phyloP scores from a whole-genome alignment of 495 filamentous ascomycete genomes.

The Penicillium steckii region DNA sequence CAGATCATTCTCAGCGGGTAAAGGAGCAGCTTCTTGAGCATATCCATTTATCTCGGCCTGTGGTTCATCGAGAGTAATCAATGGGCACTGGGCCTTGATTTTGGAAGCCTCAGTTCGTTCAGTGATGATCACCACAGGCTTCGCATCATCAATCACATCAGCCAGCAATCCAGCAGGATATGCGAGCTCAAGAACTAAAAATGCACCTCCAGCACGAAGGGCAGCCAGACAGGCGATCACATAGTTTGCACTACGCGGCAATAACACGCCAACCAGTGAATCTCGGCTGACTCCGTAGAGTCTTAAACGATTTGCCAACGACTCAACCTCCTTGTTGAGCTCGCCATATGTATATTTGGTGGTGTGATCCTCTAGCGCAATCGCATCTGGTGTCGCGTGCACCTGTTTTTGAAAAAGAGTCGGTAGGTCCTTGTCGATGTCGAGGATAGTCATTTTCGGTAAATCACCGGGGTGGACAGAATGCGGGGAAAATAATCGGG shows the following conservation, averaged over 20 bases:
- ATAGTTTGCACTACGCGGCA: constrained; percentile 66
- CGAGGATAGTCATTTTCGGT: constrained; percentile 53
- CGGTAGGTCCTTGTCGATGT: constrained; percentile 61
- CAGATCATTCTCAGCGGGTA: constrained; percentile 58
- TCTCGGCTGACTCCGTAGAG: constrained; percentile 59
- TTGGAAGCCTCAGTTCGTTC: constrained; percentile 52
- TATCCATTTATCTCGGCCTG: constrained; percentile 34
- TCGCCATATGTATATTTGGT: constrained; percentile 58
- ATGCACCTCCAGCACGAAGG: constrained; percentile 66
- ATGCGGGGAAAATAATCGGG: not conserved
- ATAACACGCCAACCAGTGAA: constrained; percentile 60
- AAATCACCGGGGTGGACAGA: not conserved
- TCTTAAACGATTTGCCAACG: constrained; percentile 53
- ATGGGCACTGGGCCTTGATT: constrained; percentile 52
- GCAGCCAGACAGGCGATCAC: constrained; percentile 68
- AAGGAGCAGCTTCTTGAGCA: constrained; percentile 34
- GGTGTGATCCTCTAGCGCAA: constrained; percentile 60
- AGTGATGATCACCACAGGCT: constrained; percentile 61
- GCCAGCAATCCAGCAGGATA: constrained; percentile 63
- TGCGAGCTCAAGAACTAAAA: constrained; percentile 66
- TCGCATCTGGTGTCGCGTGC: constrained; percentile 53
- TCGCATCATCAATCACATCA: constrained; percentile 66
- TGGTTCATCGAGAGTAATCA: constrained; percentile 56
- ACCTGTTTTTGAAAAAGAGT: constrained; percentile 60
- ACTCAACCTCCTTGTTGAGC: constrained; percentile 56